Evolutionary conservation across 176 grass and related monocot genomes (phyloP), one percentile per base, ranked within the genome.

Genomic region (Carex kokanica): DNA sequence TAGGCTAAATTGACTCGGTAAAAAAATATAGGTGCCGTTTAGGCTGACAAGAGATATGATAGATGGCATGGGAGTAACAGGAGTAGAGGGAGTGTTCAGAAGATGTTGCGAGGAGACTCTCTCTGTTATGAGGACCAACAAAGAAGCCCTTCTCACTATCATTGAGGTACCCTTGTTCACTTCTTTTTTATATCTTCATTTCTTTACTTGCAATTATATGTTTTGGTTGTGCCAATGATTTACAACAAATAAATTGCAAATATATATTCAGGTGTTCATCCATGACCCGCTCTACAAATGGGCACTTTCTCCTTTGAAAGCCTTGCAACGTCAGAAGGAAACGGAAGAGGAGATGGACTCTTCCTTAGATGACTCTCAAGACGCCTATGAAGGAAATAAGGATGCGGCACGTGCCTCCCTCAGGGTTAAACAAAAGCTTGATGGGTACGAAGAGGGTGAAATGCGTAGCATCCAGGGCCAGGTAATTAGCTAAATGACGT

Each of bases 201-300:
- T 54, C n/a, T 36, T 51, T 84, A 43, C 16, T 23, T 83, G 58
- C 41, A 27, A 18, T 83, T 75, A 34, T 36, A 49, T 57, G 24
- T 74, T 27, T 75, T 52, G 15, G 8, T 83, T 83, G 11, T 83
- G 11, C 0, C 7, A 79, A 16, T 67, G 16, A 23, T 29, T 54
- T 51, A 74, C 58, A 52, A 38, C 24, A 31, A 73, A 29, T 32
- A 23, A 60, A 8, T 84, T 29, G 34, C 27, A 24, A 83, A 11
- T 45, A 18, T 43, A 38, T 38, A 38, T 80, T 23, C 81, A 89
- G 94, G 92, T 94, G 66, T 98, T 98, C 79, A 86, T 98, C 65
- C 95, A 98, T 88, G 92, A 98, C 71, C 95, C 95, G 40, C 79
- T 98, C n/a, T 98, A 98, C 88, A 98, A 98, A 86, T 98, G 95